phyloP scores from a whole-genome alignment of 2,329 filamentous ascomycete species.

The Neofusicoccum ribis region DNA sequence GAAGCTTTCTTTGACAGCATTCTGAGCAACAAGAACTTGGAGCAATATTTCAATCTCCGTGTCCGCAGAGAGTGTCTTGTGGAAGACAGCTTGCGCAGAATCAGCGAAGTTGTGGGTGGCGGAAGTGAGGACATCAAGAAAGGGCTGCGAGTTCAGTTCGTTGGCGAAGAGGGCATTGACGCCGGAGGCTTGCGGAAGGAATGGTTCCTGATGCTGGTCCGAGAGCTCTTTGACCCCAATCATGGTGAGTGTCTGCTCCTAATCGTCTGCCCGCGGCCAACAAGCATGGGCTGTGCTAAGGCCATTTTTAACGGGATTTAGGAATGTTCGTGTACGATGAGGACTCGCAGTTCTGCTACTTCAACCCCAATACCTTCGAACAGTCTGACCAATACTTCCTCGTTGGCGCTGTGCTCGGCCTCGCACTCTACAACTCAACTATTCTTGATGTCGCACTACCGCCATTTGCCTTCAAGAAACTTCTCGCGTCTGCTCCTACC shows the following conservation, averaged over 20 bases:
- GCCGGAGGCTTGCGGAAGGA: constrained; percentile 88
- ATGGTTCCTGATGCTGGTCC: constrained; percentile 86
- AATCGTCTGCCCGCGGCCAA: not conserved
- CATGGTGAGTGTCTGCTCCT: constrained; percentile 61
- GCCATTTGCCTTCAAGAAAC: constrained; percentile 85
- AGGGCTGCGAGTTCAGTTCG: constrained; percentile 79
- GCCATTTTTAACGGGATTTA: constrained; percentile 35
- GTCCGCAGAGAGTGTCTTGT: constrained; percentile 83
- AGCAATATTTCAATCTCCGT: constrained; percentile 74
- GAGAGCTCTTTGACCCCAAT: constrained; percentile 88
- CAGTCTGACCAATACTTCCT: constrained; percentile 90
- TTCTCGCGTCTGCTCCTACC: constrained; percentile 74
- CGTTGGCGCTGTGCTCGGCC: constrained; percentile 80
- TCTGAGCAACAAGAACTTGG: constrained; percentile 69
- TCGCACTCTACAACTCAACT: constrained; percentile 93
- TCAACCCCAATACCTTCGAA: constrained; percentile 87
- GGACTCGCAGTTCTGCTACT: constrained; percentile 88
- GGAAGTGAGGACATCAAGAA: constrained; percentile 88
- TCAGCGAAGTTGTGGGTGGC: constrained; percentile 81
- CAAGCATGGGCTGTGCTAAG: not conserved
- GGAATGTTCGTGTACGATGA: constrained; percentile 93
- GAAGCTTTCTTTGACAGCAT: constrained; percentile 92
- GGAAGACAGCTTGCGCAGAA: constrained; percentile 80
- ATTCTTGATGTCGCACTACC: constrained; percentile 87
- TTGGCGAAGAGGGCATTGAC: constrained; percentile 87